Conservation (phyloP, 768 basidiomycete genomes). For the Astraeus odoratus region DNA sequence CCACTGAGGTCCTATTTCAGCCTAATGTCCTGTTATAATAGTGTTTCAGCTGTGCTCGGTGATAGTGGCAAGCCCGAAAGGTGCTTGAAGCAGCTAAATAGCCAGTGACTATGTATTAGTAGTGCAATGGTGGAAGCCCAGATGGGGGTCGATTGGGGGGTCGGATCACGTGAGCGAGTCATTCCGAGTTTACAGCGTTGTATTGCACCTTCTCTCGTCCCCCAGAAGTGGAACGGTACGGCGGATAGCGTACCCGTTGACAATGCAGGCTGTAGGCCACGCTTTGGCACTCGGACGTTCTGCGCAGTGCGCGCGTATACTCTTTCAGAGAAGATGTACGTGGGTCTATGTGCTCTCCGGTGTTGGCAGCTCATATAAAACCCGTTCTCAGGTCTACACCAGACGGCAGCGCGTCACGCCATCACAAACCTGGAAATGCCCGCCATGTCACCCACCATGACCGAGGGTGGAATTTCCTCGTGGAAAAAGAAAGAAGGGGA, state of each 20-base stretch:
- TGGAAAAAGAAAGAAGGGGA: conserved; percentile 93
- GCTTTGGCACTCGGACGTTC: conserved; percentile 12
- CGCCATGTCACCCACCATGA: conserved; percentile 97
- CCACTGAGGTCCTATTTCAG: no score
- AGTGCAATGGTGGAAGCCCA: not conserved
- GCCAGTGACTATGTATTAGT: no score
- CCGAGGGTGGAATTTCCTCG: conserved; percentile 82
- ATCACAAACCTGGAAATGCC: conserved; percentile 84
- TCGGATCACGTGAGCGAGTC: not conserved
- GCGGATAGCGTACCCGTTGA: no score
- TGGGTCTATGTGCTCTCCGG: not conserved
- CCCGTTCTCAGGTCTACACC: conserved; percentile 36
- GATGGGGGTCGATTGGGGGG: not conserved
- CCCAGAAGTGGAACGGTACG: no score
- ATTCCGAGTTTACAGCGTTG: no score
- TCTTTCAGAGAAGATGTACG: conserved; percentile 21
- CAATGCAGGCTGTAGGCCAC: conserved; percentile 4
- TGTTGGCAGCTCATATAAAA: not conserved
- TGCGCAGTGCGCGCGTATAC: conserved; percentile 9
- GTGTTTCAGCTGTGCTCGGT: no score
- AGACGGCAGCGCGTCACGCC: conserved; percentile 44
- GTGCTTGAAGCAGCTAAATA: no score
- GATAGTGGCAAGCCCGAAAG: no score
- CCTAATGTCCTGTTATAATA: no score
- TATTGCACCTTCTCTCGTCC: no score